Evolutionary conservation across 1,284 basidiomycete species (phyloP), one percentile per base, ranked within the genome.

Genomic region (Rhodotorula sp.): DNA sequence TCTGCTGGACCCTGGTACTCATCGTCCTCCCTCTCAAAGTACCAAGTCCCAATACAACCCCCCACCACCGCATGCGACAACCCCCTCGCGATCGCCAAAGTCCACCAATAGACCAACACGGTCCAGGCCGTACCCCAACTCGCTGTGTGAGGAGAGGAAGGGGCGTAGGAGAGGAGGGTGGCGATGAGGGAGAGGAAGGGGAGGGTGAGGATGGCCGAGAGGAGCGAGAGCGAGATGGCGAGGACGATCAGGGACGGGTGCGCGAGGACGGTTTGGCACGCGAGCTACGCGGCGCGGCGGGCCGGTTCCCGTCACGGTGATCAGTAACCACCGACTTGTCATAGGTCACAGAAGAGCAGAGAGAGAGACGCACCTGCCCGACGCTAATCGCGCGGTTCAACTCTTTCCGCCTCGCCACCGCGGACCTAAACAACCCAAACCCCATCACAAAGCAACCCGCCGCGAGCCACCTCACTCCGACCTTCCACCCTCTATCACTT

Each of bases 121-220:
- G 77, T 14, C 76, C 78, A 45, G 60, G 58, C 58, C 21, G 69
- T 67, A 60, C 55, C 70, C 64, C 63, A 75, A 58, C 54, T 70
- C 26, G 59, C 76, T 61, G 62, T 31, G 38, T 77, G 78, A 81
- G 76, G 79, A 79, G 55, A 81, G 82, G 77, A 85, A 84, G 79
- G 89, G 88, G 14, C 91, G 61, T 89, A 85, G 26, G 92, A 85
- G 48, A 93, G 85, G 23, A 94, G 84, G 47, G 91, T 86, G 81
- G 93, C 89, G n/a, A 90, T 84, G 54, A 95, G 84, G 0, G 91
- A 91, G 54, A 94, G 81, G 81, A 95, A 94, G 0, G 94, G 94
- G 55, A 95, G 87, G 6, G 90, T 90, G 21, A 86, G 83, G 45
- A 95, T 77, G 34, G 93, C 85, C 70, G 89, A 87, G 5, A 84